Conservation (phyloP, 768 basidiomycete species). For the Tulasnella calospora region DNA sequence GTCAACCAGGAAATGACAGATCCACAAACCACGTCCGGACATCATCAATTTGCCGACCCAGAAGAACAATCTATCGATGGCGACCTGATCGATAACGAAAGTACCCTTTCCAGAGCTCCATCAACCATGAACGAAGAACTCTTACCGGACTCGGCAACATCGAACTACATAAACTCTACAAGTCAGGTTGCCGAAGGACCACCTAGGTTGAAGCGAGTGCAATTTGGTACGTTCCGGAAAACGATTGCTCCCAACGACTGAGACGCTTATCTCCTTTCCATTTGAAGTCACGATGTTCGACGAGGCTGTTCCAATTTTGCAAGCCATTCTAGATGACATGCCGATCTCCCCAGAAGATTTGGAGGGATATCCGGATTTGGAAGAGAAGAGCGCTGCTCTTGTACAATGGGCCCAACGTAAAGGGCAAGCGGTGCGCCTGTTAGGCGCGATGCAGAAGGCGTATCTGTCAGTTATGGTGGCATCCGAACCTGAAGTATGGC, state of each 20-base stretch:
- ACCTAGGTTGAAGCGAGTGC: neutral
- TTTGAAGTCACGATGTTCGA: neutral
- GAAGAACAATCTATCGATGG: neutral
- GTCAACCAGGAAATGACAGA: neutral
- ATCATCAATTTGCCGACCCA: neutral
- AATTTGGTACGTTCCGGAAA: neutral
- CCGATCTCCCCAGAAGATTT: neutral
- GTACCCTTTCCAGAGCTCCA: neutral
- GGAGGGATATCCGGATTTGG: neutral
- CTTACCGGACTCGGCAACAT: neutral
- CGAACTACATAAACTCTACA: neutral
- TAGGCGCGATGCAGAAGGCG: neutral
- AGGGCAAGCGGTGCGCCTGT: neutral
- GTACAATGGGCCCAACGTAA: neutral
- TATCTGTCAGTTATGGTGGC: neutral
- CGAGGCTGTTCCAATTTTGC: neutral
- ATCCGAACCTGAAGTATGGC: neutral
- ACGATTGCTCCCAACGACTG: too few species aligned
- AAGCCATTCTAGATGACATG: neutral
- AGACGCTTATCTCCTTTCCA: neutral
- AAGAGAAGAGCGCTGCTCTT: neutral
- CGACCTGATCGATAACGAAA: neutral
- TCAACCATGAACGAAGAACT: neutral
- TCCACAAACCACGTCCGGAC: neutral
- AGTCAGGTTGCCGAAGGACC: neutral